phyloP scores from a whole-genome alignment of 2,329 filamentous ascomycete genomes.

The Clonostachys rhizophaga region DNA sequence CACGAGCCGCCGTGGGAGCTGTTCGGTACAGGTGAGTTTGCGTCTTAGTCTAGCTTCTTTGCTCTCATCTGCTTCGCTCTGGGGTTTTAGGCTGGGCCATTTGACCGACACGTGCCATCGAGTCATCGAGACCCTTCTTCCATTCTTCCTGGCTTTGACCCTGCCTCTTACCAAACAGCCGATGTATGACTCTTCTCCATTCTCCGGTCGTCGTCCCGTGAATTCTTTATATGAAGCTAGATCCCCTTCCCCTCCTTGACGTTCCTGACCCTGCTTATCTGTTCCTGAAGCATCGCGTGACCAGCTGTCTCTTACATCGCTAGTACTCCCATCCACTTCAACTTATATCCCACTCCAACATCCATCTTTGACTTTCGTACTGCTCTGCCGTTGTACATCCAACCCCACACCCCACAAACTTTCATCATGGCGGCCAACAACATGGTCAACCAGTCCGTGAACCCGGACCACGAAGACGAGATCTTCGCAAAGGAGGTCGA shows the following conservation, averaged over 20 bases:
- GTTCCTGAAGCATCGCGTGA: not conserved
- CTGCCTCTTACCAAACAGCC: too few species aligned
- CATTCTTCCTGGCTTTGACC: too few species aligned
- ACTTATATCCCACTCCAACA: not conserved
- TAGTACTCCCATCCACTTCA: not conserved
- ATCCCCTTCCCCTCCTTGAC: not conserved
- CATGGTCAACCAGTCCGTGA: slow-evolving; percentile 54
- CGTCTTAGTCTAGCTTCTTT: too few species aligned
- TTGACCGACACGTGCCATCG: slow-evolving; percentile 8
- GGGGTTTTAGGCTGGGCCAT: not conserved
- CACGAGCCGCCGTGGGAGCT: too few species aligned
- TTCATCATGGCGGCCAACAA: slow-evolving; percentile 55
- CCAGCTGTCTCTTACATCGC: too few species aligned
- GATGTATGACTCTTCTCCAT: too few species aligned
- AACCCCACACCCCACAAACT: not conserved
- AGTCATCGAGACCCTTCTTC: too few species aligned
- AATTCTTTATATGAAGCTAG: too few species aligned
- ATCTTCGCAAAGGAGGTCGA: slow-evolving; percentile 79
- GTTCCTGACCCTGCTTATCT: not conserved
- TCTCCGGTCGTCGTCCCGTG: too few species aligned
- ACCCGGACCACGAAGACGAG: slow-evolving; percentile 55
- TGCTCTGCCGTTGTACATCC: not conserved
- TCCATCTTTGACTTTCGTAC: not conserved
- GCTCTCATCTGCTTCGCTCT: too few species aligned
- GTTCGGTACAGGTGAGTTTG: too few species aligned